phyloP scores from a whole-genome alignment of 1,284 basidiomycete genomes.

The Leccinum pachyderme region DNA sequence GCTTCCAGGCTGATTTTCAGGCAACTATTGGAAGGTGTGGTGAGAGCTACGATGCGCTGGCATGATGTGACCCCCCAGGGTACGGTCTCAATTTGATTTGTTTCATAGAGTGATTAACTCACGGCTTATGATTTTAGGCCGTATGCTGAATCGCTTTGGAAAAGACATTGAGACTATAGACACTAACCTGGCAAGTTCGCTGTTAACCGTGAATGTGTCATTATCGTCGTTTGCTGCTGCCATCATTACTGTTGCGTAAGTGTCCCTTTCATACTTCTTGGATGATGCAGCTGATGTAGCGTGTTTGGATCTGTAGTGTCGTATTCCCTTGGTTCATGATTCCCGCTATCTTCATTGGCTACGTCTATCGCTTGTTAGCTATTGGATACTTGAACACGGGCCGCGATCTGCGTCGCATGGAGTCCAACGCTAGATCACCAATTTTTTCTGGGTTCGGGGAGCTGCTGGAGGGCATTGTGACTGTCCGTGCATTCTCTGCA shows the following conservation, averaged over 20 bases:
- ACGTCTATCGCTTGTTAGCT: constrained; percentile 47
- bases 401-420: constrained; percentile 58
- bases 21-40: constrained; percentile 42
- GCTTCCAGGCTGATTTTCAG: constrained; percentile 48
- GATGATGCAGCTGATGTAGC: neutral
- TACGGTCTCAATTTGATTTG: constrained; percentile 1
- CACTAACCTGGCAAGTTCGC: constrained; percentile 42
- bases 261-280: neutral
- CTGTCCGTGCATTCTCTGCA: constrained; percentile 87
- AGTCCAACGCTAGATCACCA: constrained; percentile 54
- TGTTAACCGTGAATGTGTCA: constrained; percentile 72
- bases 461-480: constrained; percentile 65
- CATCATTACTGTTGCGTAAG: constrained; percentile 33
- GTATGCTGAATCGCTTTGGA: constrained; percentile 53
- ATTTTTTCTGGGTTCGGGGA: constrained; percentile 72
- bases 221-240: constrained; percentile 64
- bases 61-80: constrained; percentile 49
- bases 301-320: constrained; percentile 31
- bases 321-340: constrained; percentile 61
- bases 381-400: constrained; percentile 59
- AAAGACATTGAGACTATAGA: constrained; percentile 54
- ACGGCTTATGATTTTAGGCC: constrained; percentile 31
- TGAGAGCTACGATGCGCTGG: constrained; percentile 54
- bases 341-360: constrained; percentile 53
- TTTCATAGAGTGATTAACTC: neutral